These are phyloP conservation scores for Acanthamoeba castellanii DNA, from an alignment of 208 protist species.

Conservation along the genomic window DNA sequence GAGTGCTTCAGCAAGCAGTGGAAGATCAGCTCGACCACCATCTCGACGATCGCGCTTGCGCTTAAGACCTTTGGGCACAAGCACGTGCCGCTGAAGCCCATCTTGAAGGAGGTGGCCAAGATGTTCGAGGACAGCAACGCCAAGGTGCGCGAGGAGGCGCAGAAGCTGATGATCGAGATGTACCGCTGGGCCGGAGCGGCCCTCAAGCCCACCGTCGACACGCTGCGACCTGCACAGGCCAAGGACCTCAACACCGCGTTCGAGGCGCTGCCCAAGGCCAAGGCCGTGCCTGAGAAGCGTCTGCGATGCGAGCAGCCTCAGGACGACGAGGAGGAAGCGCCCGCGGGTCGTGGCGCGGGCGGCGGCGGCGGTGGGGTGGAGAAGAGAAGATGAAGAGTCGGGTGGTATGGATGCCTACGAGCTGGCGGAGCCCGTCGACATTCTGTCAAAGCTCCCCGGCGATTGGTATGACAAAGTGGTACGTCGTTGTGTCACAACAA, in stretches of 20 bases:
- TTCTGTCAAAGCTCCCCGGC: constrained; percentile 63
- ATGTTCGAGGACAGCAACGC: constrained; percentile 74
- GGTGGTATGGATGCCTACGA: constrained; percentile 74
- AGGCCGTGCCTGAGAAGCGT: constrained; percentile 56
- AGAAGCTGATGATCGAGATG: constrained; percentile 72
- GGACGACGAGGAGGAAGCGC: constrained; percentile 54
- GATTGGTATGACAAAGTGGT: constrained; percentile 74
- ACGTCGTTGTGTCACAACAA: background rate
- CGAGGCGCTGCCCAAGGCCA: constrained; percentile 61
- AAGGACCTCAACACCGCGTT: constrained; percentile 64
- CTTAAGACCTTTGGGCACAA: constrained; percentile 71
- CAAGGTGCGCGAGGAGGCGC: constrained; percentile 65
- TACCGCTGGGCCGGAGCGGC: constrained; percentile 70
- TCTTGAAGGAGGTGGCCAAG: constrained; percentile 62
- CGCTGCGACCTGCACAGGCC: constrained; percentile 60
- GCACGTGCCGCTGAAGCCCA: constrained; percentile 64
- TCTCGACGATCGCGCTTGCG: constrained; percentile 36
- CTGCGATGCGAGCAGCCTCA: constrained; percentile 64
- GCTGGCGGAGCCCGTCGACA: constrained; percentile 76
- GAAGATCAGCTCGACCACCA: constrained; percentile 38
- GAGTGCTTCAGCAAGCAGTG: constrained; percentile 46
- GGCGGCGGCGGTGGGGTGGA: constrained; percentile 3
- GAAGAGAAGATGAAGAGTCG: constrained; percentile 69
- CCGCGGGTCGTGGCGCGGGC: background rate
- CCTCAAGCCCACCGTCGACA: constrained; percentile 70